A percentile compares a stretch with the other conserved stretches of the same genome.
Evolutionary conservation across 192 early-diverging fungal genomes (phyloP).

Genomic region (Coemansia sp.): DNA sequence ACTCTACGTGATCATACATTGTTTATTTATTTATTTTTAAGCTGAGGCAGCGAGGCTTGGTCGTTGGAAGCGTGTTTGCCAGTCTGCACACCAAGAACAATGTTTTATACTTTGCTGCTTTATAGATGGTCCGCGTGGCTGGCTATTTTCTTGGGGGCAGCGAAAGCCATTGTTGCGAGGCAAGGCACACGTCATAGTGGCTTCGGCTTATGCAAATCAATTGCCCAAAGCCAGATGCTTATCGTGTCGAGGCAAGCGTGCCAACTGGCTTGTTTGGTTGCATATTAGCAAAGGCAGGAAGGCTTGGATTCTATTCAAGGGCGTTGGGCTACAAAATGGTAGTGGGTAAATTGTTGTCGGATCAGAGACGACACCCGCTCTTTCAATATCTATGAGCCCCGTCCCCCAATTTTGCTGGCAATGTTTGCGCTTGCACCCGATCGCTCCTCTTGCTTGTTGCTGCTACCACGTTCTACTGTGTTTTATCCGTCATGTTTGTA

Average conservation of each 20-base stretch:
- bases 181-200: not conserved
- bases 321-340: not conserved
- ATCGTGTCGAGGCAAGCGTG: not conserved
- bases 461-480: not conserved
- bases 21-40: not conserved
- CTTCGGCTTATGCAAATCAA: not conserved
- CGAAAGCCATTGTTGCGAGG: not conserved
- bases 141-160: not conserved
- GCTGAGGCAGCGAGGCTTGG: not conserved
- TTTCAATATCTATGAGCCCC: not conserved
- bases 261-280: not conserved
- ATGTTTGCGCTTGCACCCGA: not conserved
- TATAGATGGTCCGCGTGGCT: slow-evolving; percentile 1
- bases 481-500: not conserved
- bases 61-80: too few species aligned
- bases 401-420: not conserved
- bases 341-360: not conserved
- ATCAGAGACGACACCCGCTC: not conserved
- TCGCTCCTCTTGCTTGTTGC: not conserved
- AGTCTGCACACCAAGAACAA: not conserved
- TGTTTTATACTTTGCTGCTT: too few species aligned
- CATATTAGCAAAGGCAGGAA: not conserved
- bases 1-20: slow-evolving; percentile 5
- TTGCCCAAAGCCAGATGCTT: not conserved
- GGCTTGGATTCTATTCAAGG: not conserved